Evolutionary conservation across 805 yeast species (phyloP), one percentile per base, ranked within the genome.

Genomic region (Candida morakotiae): DNA sequence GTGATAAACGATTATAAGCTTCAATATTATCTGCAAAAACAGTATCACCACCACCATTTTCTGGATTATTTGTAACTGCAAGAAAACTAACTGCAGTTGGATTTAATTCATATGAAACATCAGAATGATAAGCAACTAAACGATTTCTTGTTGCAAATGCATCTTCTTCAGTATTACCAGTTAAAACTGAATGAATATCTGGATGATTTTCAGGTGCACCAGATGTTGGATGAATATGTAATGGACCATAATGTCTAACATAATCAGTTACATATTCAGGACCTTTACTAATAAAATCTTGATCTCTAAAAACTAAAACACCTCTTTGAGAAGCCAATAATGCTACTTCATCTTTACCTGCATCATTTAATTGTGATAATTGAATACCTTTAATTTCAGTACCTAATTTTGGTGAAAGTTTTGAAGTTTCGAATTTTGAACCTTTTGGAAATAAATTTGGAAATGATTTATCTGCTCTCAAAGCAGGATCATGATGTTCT

Each of bases 331-430:
- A 87, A 35, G 77, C 79, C 23, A 71, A 65, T 19, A 79, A 62
- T 1, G 89, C 87, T 41, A 83, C 65, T 47, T 83, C 89, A 47
- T 83, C 77, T 51, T 77, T 79, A 21, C 73, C 87, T 15, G 60
- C 60, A 34, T 69, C 71, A 38, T 63, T 54, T 44, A 82, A 68
- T 27, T 66, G 53, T 13, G 82, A 73, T 34, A 82, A 60, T 49
- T 80, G 86, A 28, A 82, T 52, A 29, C 81, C 81, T 13, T 56
- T 58, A 23, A 83, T 62, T 47, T 79, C 87, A 13, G 81, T 67
- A n/a, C 93, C 94, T 38, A 84, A 63, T 51, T 76, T 81, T 24
- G 91, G 91, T 2, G 85, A 75, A 30, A 83, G 55, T 14, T 47
- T 48, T 42, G 70, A 70, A 27, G 50, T 54, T 21, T 57, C 42